These are phyloP conservation scores for Serendipita sp. DNA, from an alignment of 768 basidiomycete genomes.

Conservation along the genomic window DNA sequence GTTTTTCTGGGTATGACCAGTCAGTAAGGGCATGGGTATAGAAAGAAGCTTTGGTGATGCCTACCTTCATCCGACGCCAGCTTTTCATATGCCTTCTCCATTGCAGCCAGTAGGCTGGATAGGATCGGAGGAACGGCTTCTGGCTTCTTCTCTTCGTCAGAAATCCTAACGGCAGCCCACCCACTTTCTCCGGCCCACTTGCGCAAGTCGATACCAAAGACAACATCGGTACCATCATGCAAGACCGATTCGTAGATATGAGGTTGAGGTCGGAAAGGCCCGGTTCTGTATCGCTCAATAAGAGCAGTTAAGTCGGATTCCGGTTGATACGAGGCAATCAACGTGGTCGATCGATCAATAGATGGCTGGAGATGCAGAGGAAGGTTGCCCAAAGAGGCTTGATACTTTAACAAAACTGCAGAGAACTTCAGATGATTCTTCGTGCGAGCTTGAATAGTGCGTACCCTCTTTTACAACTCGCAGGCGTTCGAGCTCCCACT, in stretches of 20 bases:
- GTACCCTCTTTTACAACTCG: constrained; percentile 69
- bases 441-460: constrained; percentile 6
- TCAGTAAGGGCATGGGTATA: neutral
- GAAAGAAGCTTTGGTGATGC: constrained; percentile 13
- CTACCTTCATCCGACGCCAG: constrained; percentile 48
- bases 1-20: constrained; percentile 38
- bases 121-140: constrained; percentile 54
- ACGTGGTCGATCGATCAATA: constrained; percentile 50
- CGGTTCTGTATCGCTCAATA: constrained; percentile 85
- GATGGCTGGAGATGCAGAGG: constrained; percentile 50
- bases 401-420: constrained; percentile 69
- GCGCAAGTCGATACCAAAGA: constrained; percentile 82
- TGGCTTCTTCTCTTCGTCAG: constrained; percentile 38
- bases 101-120: constrained; percentile 41
- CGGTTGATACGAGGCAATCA: constrained; percentile 73
- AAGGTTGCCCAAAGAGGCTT: constrained; percentile 57
- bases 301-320: constrained; percentile 74
- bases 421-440: neutral
- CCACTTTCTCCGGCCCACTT: constrained; percentile 74
- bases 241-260: constrained; percentile 76
- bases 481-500: constrained; percentile 73
- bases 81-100: constrained; percentile 45
- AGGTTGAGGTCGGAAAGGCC: constrained; percentile 74
- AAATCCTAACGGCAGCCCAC: constrained; percentile 39
- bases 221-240: constrained; percentile 68